Conservation (phyloP, 139 green algal genomes). For the Limnomonas spitsbergensis region DNA sequence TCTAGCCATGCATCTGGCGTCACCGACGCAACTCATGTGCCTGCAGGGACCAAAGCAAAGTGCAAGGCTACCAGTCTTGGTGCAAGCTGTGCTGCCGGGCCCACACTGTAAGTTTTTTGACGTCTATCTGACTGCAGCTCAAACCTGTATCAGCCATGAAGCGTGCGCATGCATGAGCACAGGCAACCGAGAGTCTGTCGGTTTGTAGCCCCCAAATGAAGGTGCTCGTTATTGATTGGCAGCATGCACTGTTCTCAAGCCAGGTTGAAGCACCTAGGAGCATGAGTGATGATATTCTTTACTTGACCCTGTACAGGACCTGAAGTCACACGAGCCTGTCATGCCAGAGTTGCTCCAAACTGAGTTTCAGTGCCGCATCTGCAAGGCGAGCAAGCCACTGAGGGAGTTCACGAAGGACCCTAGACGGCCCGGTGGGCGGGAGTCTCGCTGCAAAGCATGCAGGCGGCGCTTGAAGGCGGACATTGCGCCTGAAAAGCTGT, state of each 20-base stretch:
- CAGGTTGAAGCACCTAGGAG: no score
- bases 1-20: background rate
- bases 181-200: no score
- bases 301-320: background rate
- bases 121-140: background rate
- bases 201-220: no score
- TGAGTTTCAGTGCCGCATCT: background rate
- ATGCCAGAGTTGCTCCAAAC: background rate
- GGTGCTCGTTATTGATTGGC: no score
- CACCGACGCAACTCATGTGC: background rate
- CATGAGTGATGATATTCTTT: background rate
- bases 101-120: conserved; percentile 6
- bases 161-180: background rate
- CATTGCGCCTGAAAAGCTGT: background rate
- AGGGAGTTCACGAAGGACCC: background rate
- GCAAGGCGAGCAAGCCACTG: background rate
- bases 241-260: no score
- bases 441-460: conserved; percentile 3
- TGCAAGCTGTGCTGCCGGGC: conserved; percentile 11
- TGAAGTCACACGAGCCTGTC: background rate
- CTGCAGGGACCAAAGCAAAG: conserved; percentile 4
- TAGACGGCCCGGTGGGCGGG: background rate
- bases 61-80: conserved; percentile 10
- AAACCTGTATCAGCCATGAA: background rate
- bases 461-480: background rate